Evolutionary conservation across 2,329 filamentous ascomycete genomes (phyloP), one percentile per base, ranked within the genome.

Genomic region (Alternaria sp.): DNA sequence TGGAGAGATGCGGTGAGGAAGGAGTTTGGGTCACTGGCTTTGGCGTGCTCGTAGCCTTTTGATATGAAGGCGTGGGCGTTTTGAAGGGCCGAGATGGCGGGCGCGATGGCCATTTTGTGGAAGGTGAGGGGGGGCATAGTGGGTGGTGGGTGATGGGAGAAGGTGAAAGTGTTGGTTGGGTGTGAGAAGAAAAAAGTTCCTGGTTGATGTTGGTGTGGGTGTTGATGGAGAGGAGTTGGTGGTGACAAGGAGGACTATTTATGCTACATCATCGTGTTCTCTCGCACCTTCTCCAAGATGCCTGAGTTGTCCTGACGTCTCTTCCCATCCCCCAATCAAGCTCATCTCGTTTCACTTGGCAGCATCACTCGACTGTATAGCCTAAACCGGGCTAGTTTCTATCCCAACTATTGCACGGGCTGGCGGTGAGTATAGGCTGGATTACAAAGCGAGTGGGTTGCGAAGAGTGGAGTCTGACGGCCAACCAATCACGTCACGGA

Each of bases 11-110:
- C 74, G 7, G 78, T 71, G 44, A 82, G 55, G 45, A 82, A 69
- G 26, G 78, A 73, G 3, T 72, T 60, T 5, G 77, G 67, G 11
- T 76, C 63, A 40, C 78, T 75, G 34, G 78, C 69, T 26, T 78
- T 69, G 54, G 76, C 76, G 60, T 80, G 77, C 4, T 71, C 60
- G 59, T 80, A 76, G 54, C 70, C 83, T 63, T 82, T 82, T 34
- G 75, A 68, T 58, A 86, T 78, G 60, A 83, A 69, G 42, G 68
- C 62, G 17, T 73, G 65, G 29, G 83, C 75, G 55, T 78, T 80
- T 3, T 78, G 75, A 24, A 85, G 74, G 54, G 75, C 75, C 17
- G 70, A 68, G 67, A 83, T 75, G 63, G 83, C 74, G 49, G 80
- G 70, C 1, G 77, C 74, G 58, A 85, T 69, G 56, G 73, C 75